Evolutionary conservation across 1,284 basidiomycete genomes (phyloP).

Genomic region (Irpex sp.): DNA sequence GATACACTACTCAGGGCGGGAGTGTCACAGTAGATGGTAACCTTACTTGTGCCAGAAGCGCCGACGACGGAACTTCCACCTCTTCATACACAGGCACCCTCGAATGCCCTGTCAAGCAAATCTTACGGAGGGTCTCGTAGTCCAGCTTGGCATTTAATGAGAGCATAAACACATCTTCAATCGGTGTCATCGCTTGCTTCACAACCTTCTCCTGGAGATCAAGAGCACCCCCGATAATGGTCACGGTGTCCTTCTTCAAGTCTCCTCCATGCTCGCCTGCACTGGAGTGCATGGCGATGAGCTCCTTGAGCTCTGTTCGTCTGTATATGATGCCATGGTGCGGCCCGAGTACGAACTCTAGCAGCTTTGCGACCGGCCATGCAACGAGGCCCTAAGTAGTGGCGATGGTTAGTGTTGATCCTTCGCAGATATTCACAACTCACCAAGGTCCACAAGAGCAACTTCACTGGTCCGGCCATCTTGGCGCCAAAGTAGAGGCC

Average conservation of each 20-base stretch:
- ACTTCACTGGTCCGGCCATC: constrained; percentile 74
- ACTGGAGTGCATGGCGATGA: constrained; percentile 66
- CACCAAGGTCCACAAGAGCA: constrained; percentile 67
- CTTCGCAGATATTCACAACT: not conserved
- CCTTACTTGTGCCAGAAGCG: constrained; percentile 17
- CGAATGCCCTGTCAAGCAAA: constrained; percentile 77
- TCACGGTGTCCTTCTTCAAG: constrained; percentile 66
- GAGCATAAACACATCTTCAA: constrained; percentile 77
- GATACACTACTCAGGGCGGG: not conserved
- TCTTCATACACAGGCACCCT: constrained; percentile 73
- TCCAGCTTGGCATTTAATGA: constrained; percentile 77
- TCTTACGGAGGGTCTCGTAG: constrained; percentile 68
- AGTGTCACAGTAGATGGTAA: not conserved
- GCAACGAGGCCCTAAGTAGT: constrained; percentile 59
- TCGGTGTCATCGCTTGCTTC: constrained; percentile 73
- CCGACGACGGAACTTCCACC: constrained; percentile 50
- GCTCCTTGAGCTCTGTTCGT: constrained; percentile 60
- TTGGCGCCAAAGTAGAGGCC: constrained; percentile 89
- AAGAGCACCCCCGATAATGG: constrained; percentile 71
- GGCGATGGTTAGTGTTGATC: not conserved
- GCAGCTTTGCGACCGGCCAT: constrained; percentile 74
- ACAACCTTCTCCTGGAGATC: constrained; percentile 61
- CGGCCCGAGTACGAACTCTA: constrained; percentile 58
- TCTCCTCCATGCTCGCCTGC: constrained; percentile 57
- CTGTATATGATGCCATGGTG: constrained; percentile 61